Percentiles rank a stretch among this genome's conserved stretches.
Conservation (phyloP, 495 filamentous ascomycete species). For the Hyphodiscus hymeniophilus region DNA sequence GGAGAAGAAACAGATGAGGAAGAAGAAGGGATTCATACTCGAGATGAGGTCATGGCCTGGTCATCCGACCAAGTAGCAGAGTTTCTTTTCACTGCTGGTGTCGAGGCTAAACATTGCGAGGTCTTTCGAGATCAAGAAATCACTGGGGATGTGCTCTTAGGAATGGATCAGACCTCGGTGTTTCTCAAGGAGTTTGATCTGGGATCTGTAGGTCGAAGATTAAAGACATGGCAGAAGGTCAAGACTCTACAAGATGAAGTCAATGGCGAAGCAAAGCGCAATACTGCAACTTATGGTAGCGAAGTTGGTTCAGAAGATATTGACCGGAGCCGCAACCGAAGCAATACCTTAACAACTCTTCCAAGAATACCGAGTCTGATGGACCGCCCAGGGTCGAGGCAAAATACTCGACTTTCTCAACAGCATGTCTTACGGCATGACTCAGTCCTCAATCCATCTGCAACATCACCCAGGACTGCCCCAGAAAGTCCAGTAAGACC, state of each 20-base stretch:
- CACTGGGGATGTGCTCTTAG: conserved; percentile 81
- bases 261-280: conserved; percentile 35
- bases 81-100: conserved; percentile 69
- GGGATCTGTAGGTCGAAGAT: conserved; percentile 76
- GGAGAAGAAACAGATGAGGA: conserved; percentile 81
- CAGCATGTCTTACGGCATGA: conserved; percentile 11
- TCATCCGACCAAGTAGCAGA: conserved; percentile 70
- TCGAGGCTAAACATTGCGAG: conserved; percentile 80
- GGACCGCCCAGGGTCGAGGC: conserved; percentile 28
- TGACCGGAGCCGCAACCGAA: conserved; percentile 28
- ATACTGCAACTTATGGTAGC: conserved; percentile 41
- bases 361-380: conserved; percentile 53
- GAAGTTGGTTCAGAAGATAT: conserved; percentile 40
- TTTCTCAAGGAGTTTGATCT: conserved; percentile 95
- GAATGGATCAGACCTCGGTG: conserved; percentile 87
- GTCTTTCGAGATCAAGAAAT: conserved; percentile 97
- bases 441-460: conserved; percentile 3
- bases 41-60: conserved; percentile 66
- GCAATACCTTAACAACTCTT: conserved; percentile 37
- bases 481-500: conserved; percentile 5
- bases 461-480: conserved; percentile 10
- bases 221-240: conserved; percentile 95
- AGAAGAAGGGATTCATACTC: conserved; percentile 49
- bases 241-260: conserved; percentile 83
- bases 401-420: conserved; percentile 17